phyloP scores from a whole-genome alignment of 192 early-diverging fungal genomes.

The Allomyces macrogynus region DNA sequence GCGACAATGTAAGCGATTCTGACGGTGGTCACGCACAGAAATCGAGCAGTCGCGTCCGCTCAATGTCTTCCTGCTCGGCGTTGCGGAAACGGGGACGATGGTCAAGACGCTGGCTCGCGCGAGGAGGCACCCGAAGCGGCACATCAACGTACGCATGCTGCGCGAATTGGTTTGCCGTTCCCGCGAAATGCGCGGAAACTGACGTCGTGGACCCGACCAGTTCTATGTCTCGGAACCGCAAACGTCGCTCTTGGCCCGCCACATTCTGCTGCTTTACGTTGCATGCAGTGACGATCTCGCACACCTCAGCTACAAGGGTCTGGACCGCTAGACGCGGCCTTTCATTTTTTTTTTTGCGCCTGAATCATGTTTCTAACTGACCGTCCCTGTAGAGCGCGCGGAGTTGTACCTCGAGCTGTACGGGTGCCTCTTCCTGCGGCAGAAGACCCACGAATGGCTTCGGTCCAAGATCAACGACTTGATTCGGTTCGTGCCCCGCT shows the following conservation, averaged over 20 bases:
- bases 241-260: slow-evolving; percentile 17
- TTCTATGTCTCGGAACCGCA: slow-evolving; percentile 32
- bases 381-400: slow-evolving; percentile 18
- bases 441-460: slow-evolving; percentile 14
- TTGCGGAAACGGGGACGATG: slow-evolving; percentile 21
- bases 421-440: slow-evolving; percentile 22
- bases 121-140: slow-evolving; percentile 11
- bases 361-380: too few relatives aligned
- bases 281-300: slow-evolving; percentile 12
- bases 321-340: slow-evolving; percentile 1
- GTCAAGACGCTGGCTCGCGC: slow-evolving; percentile 20
- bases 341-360: too few relatives aligned
- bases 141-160: slow-evolving; percentile 5
- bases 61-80: slow-evolving; percentile 21
- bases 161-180: too few relatives aligned
- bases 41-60: background rate
- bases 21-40: background rate
- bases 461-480: slow-evolving; percentile 9
- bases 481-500: slow-evolving; percentile 8
- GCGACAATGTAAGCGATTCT: too few relatives aligned
- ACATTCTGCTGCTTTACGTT: slow-evolving; percentile 19
- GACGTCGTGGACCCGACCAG: slow-evolving; percentile 9
- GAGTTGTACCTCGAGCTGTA: slow-evolving; percentile 31
- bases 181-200: background rate
- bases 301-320: slow-evolving; percentile 3